Percentiles rank a stretch among this genome's conserved stretches.
phyloP scores from a whole-genome alignment of 2,329 filamentous ascomycete species.

The Mycosphaerella sp. region DNA sequence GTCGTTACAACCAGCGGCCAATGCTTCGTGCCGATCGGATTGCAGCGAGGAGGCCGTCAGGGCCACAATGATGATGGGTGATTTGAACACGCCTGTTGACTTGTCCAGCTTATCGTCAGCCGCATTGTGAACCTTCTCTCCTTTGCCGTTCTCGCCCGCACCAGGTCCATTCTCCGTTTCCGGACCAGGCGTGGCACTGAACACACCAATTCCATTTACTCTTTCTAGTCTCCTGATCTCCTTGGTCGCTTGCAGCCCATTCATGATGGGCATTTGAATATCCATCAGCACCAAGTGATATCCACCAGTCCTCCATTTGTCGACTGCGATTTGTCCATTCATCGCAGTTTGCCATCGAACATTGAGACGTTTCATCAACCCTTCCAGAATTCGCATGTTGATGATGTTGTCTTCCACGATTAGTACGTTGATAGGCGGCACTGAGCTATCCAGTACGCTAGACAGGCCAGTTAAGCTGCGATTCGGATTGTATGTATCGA shows the following conservation, averaged over 20 bases:
- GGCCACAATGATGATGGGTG: constrained; percentile 94
- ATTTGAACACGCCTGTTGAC: constrained; percentile 69
- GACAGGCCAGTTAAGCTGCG: constrained; percentile 18
- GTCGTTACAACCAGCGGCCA: constrained; percentile 95
- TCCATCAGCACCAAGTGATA: constrained; percentile 98
- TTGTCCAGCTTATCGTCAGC: constrained; percentile 65
- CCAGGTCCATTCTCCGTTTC: constrained; percentile 30
- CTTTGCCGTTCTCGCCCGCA: constrained; percentile 29
- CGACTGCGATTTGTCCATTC: constrained; percentile 88
- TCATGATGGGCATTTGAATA: constrained; percentile 96
- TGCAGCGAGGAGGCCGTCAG: constrained; percentile 91
- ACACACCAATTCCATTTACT: constrained; percentile 87
- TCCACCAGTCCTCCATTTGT: constrained; percentile 85
- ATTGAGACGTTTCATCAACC: constrained; percentile 91
- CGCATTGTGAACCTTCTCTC: constrained; percentile 38
- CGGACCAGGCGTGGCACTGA: constrained; percentile 49
- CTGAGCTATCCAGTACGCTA: constrained; percentile 64
- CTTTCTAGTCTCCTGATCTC: constrained; percentile 87
- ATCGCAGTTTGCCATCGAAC: constrained; percentile 97
- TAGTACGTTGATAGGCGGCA: constrained; percentile 93
- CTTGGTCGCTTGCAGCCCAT: constrained; percentile 85
- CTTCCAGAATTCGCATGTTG: constrained; percentile 86
- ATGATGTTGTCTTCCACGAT: constrained; percentile 99
- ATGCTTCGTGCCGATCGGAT: constrained; percentile 87
- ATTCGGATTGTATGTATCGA: constrained; percentile 19